phyloP scores from a whole-genome alignment of 1,139 yeast genomes.

The Taphrina communis region DNA sequence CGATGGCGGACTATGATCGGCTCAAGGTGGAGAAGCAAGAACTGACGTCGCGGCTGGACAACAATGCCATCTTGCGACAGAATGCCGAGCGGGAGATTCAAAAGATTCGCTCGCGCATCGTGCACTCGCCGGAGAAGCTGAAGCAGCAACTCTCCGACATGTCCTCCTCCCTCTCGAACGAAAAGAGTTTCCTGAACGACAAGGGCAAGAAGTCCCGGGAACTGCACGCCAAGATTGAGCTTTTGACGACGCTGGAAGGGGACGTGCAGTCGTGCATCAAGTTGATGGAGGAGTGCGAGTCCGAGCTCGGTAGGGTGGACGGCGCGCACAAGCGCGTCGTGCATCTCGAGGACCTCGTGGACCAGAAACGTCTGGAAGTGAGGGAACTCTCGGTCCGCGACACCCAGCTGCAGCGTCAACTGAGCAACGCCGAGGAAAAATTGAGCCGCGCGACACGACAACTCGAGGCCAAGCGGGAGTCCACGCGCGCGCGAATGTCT shows the following conservation, averaged over 20 bases:
- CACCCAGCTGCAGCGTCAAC: constrained; percentile 58
- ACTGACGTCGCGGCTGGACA: constrained; percentile 58
- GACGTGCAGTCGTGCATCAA: constrained; percentile 60
- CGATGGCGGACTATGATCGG: constrained; percentile 68
- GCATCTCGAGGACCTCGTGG: constrained; percentile 58
- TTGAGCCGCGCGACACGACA: constrained; percentile 59
- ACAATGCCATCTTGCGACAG: constrained; percentile 55
- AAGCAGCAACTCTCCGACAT: constrained; percentile 64
- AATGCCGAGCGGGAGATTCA: constrained; percentile 67
- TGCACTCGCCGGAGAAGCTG: constrained; percentile 66
- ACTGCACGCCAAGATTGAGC: constrained; percentile 62
- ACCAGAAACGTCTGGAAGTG: constrained; percentile 57
- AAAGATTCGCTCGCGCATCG: constrained; percentile 64
- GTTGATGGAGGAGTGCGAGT: constrained; percentile 62
- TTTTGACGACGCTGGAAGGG: constrained; percentile 63
- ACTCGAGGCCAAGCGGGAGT: constrained; percentile 57
- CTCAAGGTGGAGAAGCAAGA: constrained; percentile 69
- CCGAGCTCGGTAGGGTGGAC: constrained; percentile 60
- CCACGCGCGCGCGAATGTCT: constrained; percentile 57
- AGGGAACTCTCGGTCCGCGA: constrained; percentile 57
- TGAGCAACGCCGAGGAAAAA: constrained; percentile 62
- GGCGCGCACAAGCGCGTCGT: constrained; percentile 55
- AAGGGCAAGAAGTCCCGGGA: constrained; percentile 61
- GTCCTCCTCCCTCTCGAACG: constrained; percentile 57
- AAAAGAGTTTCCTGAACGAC: constrained; percentile 55